A percentile compares a stretch with the other conserved stretches of the same genome.
Conservation (phyloP, 305 asterid species). For the Fraxinus baroniana region DNA sequence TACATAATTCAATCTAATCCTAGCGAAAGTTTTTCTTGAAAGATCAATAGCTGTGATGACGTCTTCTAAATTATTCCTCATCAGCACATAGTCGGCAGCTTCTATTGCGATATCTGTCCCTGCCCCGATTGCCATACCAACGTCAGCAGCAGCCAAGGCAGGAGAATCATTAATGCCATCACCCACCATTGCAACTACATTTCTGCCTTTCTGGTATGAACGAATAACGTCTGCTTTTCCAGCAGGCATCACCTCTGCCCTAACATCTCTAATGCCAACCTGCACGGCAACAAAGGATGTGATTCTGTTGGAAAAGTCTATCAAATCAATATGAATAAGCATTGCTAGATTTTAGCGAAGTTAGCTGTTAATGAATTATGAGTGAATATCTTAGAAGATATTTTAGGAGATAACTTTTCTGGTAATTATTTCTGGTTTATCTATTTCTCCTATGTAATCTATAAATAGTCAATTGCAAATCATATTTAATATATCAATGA, state of each 20-base stretch:
- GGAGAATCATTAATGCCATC: conserved; percentile 98
- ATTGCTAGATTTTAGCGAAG: not conserved
- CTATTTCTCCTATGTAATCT: not conserved
- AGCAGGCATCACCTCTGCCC: conserved; percentile 99
- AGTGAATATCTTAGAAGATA: no score
- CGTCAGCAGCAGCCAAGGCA: conserved; percentile 95
- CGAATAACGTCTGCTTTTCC: conserved; percentile 87
- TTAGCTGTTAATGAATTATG: not conserved
- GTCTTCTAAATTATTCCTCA: conserved; percentile 90
- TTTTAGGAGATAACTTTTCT: not conserved
- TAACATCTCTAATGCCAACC: conserved; percentile 83
- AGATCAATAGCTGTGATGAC: conserved; percentile 95
- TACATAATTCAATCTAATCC: conserved; percentile 74
- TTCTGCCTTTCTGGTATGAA: conserved; percentile 76
- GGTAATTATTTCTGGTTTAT: not conserved
- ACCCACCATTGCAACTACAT: conserved; percentile 95
- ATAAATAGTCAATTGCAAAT: not conserved
- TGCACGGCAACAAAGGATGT: conserved; percentile 32
- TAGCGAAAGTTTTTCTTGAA: conserved; percentile 74
- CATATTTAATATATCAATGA: no score
- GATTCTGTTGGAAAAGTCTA: not conserved
- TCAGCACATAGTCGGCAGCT: conserved; percentile 94
- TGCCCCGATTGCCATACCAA: conserved; percentile 98
- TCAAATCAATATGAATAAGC: not conserved
- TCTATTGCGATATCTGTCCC: conserved; percentile 98